Percentiles rank a stretch among this genome's conserved stretches.
phyloP scores from a whole-genome alignment of 1,284 basidiomycete species.

The Cutaneotrichosporon sp. region DNA sequence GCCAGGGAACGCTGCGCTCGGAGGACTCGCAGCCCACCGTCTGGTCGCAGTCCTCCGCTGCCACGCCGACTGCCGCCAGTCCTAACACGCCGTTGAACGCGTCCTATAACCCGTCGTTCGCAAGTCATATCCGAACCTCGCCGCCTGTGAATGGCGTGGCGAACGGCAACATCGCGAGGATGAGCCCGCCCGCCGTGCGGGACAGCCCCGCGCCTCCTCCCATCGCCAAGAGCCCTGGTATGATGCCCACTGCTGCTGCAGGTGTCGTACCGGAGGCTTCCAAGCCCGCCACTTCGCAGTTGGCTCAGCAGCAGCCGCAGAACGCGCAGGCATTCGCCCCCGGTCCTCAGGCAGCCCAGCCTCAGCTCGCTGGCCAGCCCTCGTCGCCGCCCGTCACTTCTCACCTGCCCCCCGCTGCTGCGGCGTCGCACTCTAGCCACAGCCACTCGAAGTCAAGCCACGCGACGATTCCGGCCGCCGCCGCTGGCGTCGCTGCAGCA shows the following conservation, averaged over 20 bases:
- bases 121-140: not conserved
- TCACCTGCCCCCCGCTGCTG: not conserved
- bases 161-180: not conserved
- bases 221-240: not conserved
- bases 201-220: not conserved
- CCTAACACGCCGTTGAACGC: not conserved
- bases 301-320: not conserved
- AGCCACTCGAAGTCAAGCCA: not conserved
- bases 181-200: not conserved
- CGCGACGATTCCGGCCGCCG: not conserved
- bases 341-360: not conserved
- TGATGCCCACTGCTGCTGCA: not conserved
- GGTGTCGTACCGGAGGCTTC: not conserved
- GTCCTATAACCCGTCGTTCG: not conserved
- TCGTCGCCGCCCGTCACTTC: not conserved
- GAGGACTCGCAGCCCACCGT: conserved; percentile 5
- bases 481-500: not conserved
- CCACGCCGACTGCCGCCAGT: not conserved
- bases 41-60: conserved; percentile 10
- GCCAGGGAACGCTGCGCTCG: not conserved
- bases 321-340: not conserved
- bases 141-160: not conserved
- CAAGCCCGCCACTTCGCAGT: not conserved
- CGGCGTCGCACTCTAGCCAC: not conserved
- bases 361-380: not conserved